Evolutionary conservation across 306 rosid species (phyloP).

Genomic region (Citrullus mucosospermus): DNA sequence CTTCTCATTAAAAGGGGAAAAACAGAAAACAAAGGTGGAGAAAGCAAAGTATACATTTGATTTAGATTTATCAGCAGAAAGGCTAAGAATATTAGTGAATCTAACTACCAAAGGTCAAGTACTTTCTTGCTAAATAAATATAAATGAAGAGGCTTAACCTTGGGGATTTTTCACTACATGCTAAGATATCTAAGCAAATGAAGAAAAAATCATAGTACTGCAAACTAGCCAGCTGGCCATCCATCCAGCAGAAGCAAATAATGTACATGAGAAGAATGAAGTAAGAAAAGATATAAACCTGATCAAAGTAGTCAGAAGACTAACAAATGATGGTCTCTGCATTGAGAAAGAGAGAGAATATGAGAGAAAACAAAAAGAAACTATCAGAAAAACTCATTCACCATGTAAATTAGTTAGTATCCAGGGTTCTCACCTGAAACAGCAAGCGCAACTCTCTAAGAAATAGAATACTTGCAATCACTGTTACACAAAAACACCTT

Average conservation of each 20-base stretch:
- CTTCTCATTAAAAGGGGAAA: too few species aligned
- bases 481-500: slow-evolving; percentile 24
- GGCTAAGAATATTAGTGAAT: too few species aligned
- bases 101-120: too few species aligned
- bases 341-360: slow-evolving; percentile 9
- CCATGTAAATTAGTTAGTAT: background rate
- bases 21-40: too few species aligned
- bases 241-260: background rate
- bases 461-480: slow-evolving; percentile 50
- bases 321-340: slow-evolving; percentile 46
- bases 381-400: slow-evolving; percentile 6
- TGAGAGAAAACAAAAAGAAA: slow-evolving; percentile 8
- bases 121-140: too few species aligned
- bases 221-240: background rate
- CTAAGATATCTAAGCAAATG: background rate
- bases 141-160: too few species aligned
- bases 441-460: slow-evolving; percentile 38
- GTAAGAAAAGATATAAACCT: slow-evolving; percentile 40
- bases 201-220: background rate
- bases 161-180: too few species aligned
- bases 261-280: background rate
- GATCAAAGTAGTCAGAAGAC: slow-evolving; percentile 42
- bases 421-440: slow-evolving; percentile 37
- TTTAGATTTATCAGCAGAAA: too few species aligned
- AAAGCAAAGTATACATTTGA: too few species aligned